These are phyloP conservation scores for Chalciporus piperatus DNA, from an alignment of 768 basidiomycete genomes.

Conservation along the genomic window DNA sequence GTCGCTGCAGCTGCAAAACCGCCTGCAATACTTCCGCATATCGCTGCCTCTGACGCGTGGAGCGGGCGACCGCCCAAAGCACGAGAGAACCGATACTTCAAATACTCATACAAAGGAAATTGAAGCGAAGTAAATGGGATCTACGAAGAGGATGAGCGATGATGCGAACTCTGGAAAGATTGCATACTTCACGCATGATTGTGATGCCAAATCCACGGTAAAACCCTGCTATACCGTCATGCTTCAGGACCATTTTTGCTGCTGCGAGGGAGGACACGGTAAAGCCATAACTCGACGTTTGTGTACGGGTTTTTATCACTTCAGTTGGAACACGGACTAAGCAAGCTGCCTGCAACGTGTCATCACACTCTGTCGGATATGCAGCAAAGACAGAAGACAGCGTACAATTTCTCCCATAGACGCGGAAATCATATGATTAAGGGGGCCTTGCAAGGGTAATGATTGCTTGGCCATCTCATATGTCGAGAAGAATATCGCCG, in stretches of 20 bases:
- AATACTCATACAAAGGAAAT: constrained; percentile 90
- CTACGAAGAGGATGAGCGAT: constrained; percentile 39
- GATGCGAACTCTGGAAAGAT: background rate
- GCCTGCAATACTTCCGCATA: constrained; percentile 90
- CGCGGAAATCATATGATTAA: constrained; percentile 61
- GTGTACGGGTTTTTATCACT: constrained; percentile 90
- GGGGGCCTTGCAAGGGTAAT: constrained; percentile 62
- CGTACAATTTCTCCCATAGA: constrained; percentile 59
- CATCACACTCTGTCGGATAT: constrained; percentile 9
- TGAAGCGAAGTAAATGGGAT: constrained; percentile 96
- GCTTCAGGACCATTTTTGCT: constrained; percentile 51
- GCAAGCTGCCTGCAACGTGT: constrained; percentile 66
- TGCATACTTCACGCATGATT: constrained; percentile 58
- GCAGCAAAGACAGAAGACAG: constrained; percentile 6
- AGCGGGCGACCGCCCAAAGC: constrained; percentile 53
- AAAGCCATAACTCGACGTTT: constrained; percentile 75
- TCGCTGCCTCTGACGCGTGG: constrained; percentile 72
- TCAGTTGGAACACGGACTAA: constrained; percentile 94
- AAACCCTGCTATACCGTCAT: constrained; percentile 73
- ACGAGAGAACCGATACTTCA: constrained; percentile 67
- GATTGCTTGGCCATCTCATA: constrained; percentile 85
- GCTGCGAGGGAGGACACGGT: constrained; percentile 60
- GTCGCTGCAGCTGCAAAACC: constrained; percentile 87
- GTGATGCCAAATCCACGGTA: constrained; percentile 87
- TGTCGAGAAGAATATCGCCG: constrained; percentile 91